These are phyloP conservation scores for Cyberlindnera xylosilytica DNA, from an alignment of 805 yeast genomes.

Conservation along the genomic window DNA sequence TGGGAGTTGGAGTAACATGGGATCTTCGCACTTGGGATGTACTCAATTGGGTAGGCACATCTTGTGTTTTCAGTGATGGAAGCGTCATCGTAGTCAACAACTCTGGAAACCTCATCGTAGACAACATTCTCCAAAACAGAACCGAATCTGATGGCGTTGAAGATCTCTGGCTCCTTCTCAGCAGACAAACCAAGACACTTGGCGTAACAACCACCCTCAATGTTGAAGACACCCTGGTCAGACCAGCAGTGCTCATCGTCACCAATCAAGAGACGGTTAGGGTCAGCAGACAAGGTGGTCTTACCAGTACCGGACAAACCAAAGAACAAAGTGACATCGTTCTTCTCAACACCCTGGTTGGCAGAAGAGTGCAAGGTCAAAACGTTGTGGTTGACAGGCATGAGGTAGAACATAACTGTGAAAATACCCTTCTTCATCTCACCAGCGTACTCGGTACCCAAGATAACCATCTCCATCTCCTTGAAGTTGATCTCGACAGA, in stretches of 20 bases:
- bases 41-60: conserved; percentile 98
- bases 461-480: conserved; percentile 97
- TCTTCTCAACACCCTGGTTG: conserved; percentile 77
- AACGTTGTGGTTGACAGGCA: conserved; percentile 91
- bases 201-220: conserved; percentile 99
- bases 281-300: conserved; percentile 96
- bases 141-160: conserved; percentile 91
- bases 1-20: conserved; percentile 90
- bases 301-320: conserved; percentile 98
- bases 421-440: conserved; percentile 99
- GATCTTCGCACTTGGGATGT: conserved; percentile 91
- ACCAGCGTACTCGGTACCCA: conserved; percentile 99
- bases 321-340: conserved; percentile 92
- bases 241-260: conserved; percentile 99
- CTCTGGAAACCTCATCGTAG: conserved; percentile 73
- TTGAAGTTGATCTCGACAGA: conserved; percentile 95
- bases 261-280: conserved; percentile 89
- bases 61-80: conserved; percentile 94
- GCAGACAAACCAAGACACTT: conserved; percentile 86
- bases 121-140: conserved; percentile 91
- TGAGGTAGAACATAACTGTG: conserved; percentile 97
- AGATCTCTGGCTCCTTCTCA: conserved; percentile 97
- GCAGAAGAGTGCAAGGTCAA: conserved; percentile 94
- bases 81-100: conserved; percentile 80
- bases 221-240: conserved; percentile 96